A percentile compares a stretch with the other conserved stretches of the same genome.
Conservation (phyloP, 768 basidiomycete genomes). For the Russula sp. region DNA sequence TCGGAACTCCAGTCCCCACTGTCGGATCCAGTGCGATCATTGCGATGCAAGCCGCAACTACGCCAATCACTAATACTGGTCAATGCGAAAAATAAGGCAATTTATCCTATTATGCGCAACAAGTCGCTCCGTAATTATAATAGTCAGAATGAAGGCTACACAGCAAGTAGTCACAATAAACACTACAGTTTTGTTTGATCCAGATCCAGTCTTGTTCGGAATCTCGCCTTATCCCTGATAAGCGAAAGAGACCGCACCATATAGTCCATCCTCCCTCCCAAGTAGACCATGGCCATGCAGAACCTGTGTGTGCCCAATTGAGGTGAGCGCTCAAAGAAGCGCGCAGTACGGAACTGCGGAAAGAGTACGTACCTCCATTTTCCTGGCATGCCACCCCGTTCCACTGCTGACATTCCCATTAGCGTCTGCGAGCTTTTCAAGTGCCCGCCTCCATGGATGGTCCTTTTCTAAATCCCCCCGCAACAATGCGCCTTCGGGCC, state of each 20-base stretch:
- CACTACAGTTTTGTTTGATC: not conserved
- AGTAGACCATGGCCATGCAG: constrained; percentile 87
- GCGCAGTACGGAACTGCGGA: not conserved
- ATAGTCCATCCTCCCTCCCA: constrained; percentile 88
- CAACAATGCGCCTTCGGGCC: constrained; percentile 37
- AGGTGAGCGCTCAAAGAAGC: constrained; percentile 2
- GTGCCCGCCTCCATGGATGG: constrained; percentile 66
- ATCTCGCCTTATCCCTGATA: constrained; percentile 64
- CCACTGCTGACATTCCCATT: constrained; percentile 89
- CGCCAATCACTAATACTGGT: not conserved
- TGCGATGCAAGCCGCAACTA: too few species aligned
- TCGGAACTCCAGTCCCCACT: too few species aligned
- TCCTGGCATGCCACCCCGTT: constrained; percentile 92
- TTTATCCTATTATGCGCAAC: not conserved
- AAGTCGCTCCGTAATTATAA: not conserved
- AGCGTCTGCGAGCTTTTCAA: constrained; percentile 67
- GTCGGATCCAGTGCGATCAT: too few species aligned
- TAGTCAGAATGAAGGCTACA: not conserved
- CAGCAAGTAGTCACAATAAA: not conserved
- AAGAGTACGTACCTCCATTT: constrained; percentile 48
- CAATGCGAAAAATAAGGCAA: not conserved
- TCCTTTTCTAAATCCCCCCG: constrained; percentile 32
- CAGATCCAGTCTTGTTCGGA: not conserved
- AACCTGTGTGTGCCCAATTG: constrained; percentile 32
- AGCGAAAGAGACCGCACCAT: constrained; percentile 91